Conservation (phyloP, 1,139 yeast genomes). For the Blastobotrys raffinosifermentans region DNA sequence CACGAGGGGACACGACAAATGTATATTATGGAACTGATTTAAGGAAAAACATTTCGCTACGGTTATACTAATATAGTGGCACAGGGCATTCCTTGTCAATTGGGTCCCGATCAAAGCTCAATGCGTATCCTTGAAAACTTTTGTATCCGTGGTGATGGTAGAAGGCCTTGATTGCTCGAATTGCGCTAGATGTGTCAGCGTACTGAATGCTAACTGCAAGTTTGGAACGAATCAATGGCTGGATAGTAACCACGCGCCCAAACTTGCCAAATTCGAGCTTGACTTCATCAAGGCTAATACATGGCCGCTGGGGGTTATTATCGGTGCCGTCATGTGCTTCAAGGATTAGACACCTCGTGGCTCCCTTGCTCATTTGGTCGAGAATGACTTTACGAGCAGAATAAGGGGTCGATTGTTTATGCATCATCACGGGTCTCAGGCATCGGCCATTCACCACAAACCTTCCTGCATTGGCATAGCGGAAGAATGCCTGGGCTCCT, state of each 20-base stretch:
- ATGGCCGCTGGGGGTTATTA: not conserved
- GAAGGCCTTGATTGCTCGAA: not conserved
- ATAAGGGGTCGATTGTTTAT: too few species aligned
- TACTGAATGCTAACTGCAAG: not conserved
- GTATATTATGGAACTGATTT: too few species aligned
- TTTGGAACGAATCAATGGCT: not conserved
- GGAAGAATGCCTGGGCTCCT: constrained; percentile 52
- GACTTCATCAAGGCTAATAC: not conserved
- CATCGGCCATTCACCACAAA: constrained; percentile 55
- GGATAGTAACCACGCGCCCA: not conserved
- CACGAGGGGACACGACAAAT: too few species aligned
- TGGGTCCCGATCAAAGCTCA: not conserved
- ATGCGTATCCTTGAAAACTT: too few species aligned
- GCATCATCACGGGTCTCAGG: not conserved
- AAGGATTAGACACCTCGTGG: not conserved
- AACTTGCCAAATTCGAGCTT: not conserved
- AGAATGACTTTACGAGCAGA: not conserved
- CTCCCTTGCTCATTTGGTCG: not conserved
- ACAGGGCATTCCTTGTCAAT: not conserved
- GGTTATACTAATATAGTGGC: not conserved
- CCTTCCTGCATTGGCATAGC: constrained; percentile 50
- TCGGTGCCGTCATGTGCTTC: not conserved
- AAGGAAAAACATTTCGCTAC: too few species aligned
- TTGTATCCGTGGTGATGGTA: too few species aligned
- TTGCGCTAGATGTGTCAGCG: not conserved